Base-by-base conservation (phyloP, 78 protist genomes). In the Monosiga brevicollis region DNA sequence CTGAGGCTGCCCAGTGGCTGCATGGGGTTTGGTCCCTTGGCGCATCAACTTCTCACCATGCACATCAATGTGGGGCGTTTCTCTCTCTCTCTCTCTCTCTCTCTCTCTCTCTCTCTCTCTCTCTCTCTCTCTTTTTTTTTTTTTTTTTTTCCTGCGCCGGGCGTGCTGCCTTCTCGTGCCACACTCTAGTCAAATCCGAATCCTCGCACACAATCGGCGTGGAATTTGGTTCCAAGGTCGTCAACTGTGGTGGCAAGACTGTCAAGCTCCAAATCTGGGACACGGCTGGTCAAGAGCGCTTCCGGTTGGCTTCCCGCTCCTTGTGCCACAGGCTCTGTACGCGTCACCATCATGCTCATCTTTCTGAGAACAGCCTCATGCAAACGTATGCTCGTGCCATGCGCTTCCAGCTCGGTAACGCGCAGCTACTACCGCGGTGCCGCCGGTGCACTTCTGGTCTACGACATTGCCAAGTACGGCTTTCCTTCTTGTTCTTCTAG, bases 361-460 rank as follows among this genome's bases (percentile, higher is more conserved):
- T n/a, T n/a, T n/a, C n/a, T n/a, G n/a, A n/a, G n/a, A n/a, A n/a
- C n/a, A n/a, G n/a, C n/a, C n/a, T n/a, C n/a, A n/a, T n/a, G n/a
- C n/a, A n/a, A 49, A 20, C 62, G 62, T 49, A 15, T 49, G 62
- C 72, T 71, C 25, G n/a, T 35, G 40, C 9, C 3, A 73, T 42
- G 79, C 80, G 80, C n/a, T 35, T 78, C 73, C 62, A 84, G 88
- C 42, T 55, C 87, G 42, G 80, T 89, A 36, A 84, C 85, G 76
- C 73, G 87, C 78, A 87, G 89, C 20, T 92, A 91, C 89, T 95
- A 94, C 87, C 87, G 95, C 36, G 95, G 96, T 39, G 98, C 98
- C 9, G 94, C 91, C 41, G 98, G 98, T 54, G 95, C 94, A 2
- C 79, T 95, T 23, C 91, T 95, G n/a, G 91, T 88, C n/a, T 92